A percentile compares a stretch with the other conserved stretches of the same genome.
Conservation (phyloP, 192 early-diverging fungal genomes). For the Coemansia sp. region DNA sequence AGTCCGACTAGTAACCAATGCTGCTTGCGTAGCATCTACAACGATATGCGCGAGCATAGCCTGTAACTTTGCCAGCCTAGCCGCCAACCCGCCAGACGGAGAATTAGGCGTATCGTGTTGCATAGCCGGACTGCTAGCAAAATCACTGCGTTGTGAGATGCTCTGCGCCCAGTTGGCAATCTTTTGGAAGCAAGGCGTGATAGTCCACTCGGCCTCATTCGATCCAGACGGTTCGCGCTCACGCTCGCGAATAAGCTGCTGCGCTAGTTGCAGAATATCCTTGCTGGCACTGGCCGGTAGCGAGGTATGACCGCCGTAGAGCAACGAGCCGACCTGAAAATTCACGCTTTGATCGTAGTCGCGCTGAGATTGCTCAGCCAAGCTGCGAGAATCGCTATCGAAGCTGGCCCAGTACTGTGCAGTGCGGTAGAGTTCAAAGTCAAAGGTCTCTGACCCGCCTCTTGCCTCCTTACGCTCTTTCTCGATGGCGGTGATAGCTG, state of each 20-base stretch:
- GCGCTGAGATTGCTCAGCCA: slow-evolving; percentile 1
- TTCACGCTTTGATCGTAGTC: slow-evolving; percentile 30
- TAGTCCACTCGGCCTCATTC: slow-evolving; percentile 37
- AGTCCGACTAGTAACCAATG: slow-evolving; percentile 16
- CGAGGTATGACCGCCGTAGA: slow-evolving; percentile 23
- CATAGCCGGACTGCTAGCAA: slow-evolving; percentile 16
- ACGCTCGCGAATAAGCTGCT: slow-evolving; percentile 32
- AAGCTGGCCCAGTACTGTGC: slow-evolving; percentile 22
- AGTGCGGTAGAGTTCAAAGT: slow-evolving; percentile 39
- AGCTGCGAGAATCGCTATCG: neutral
- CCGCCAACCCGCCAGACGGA: slow-evolving; percentile 6
- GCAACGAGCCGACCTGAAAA: slow-evolving; percentile 14
- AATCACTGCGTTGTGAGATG: slow-evolving; percentile 16
- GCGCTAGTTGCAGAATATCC: slow-evolving; percentile 42
- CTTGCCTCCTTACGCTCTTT: neutral
- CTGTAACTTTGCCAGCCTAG: slow-evolving; percentile 16
- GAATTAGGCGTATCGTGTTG: slow-evolving; percentile 14
- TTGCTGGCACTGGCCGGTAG: slow-evolving; percentile 4
- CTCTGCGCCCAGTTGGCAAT: slow-evolving; percentile 25
- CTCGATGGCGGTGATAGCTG: slow-evolving; percentile 3
- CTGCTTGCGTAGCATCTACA: slow-evolving; percentile 27
- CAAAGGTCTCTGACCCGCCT: slow-evolving; percentile 15
- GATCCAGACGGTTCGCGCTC: slow-evolving; percentile 21
- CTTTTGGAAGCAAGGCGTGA: slow-evolving; percentile 42
- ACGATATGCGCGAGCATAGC: slow-evolving; percentile 23